A percentile compares a stretch with the other conserved stretches of the same genome.
Conservation (phyloP, 495 filamentous ascomycete genomes). For the Barbatosphaeria neglecta region DNA sequence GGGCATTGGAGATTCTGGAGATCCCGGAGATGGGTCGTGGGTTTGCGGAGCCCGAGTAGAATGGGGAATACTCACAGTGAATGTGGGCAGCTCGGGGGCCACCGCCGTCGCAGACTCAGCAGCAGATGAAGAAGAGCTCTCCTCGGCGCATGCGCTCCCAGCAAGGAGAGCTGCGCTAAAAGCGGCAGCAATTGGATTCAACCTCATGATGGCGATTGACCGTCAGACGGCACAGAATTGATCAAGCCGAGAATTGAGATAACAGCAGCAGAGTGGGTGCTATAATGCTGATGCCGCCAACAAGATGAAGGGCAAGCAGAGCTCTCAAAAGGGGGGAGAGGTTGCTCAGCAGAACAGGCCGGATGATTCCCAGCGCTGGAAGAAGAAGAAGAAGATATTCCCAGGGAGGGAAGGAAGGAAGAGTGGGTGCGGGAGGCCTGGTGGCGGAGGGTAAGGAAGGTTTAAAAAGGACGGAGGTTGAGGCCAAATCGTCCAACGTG, state of each 20-base stretch:
- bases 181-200: constrained; percentile 60
- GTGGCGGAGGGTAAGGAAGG: constrained; percentile 4
- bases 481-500: constrained; percentile 4
- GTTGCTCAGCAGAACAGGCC: constrained; percentile 5
- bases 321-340: constrained; percentile 3
- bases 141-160: constrained; percentile 59
- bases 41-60: background rate
- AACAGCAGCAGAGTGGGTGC: background rate
- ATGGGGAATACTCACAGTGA: constrained; percentile 63
- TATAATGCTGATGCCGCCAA: constrained; percentile 4
- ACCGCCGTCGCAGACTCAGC: constrained; percentile 46
- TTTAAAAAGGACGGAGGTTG: constrained; percentile 3
- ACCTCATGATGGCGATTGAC: constrained; percentile 45
- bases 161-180: constrained; percentile 59
- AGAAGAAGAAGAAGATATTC: background rate
- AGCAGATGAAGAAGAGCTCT: constrained; percentile 24
- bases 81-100: constrained; percentile 58
- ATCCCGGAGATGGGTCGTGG: background rate
- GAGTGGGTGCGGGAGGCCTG: constrained; percentile 3
- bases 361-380: constrained; percentile 29
- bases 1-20: too few relatives aligned
- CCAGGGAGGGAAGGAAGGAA: constrained; percentile 12
- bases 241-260: background rate
- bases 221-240: background rate
- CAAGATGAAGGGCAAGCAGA: background rate